These are phyloP conservation scores for Lagenaria siceraria DNA, from an alignment of 306 rosid species.

Conservation along the genomic window DNA sequence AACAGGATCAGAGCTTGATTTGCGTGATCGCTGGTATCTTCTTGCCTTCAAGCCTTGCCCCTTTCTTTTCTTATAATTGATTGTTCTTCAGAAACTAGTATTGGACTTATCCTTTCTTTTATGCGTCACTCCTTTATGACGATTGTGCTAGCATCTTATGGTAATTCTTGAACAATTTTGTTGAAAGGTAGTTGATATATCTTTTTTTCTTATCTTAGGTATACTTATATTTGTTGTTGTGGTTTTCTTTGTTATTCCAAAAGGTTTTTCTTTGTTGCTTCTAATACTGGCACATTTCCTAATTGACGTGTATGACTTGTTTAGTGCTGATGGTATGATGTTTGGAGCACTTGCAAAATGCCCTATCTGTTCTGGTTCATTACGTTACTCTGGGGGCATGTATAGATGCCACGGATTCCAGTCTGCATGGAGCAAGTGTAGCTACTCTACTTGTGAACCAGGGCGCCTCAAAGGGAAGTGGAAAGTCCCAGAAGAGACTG, in stretches of 20 bases:
- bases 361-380: slow-evolving; percentile 59
- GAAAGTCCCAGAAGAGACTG: slow-evolving; percentile 71
- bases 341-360: slow-evolving; percentile 81
- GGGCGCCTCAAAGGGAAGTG: slow-evolving; percentile 61
- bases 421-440: slow-evolving; percentile 89
- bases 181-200: neutral
- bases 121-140: neutral
- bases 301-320: slow-evolving; percentile 5
- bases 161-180: neutral
- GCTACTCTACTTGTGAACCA: slow-evolving; percentile 62
- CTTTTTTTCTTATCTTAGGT: neutral
- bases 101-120: neutral
- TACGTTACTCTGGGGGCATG: slow-evolving; percentile 75
- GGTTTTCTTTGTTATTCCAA: neutral
- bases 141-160: neutral
- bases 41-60: neutral
- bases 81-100: neutral
- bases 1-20: slow-evolving; percentile 85
- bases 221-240: neutral
- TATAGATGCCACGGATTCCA: slow-evolving; percentile 65
- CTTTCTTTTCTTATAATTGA: neutral
- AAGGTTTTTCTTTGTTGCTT: neutral
- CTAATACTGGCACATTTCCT: neutral
- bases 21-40: slow-evolving; percentile 85
- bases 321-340: slow-evolving; percentile 95